Evolutionary conservation across 345 rosid genomes (phyloP), one percentile per base, ranked within the genome.

Genomic region (Rhodamnia argentea): DNA sequence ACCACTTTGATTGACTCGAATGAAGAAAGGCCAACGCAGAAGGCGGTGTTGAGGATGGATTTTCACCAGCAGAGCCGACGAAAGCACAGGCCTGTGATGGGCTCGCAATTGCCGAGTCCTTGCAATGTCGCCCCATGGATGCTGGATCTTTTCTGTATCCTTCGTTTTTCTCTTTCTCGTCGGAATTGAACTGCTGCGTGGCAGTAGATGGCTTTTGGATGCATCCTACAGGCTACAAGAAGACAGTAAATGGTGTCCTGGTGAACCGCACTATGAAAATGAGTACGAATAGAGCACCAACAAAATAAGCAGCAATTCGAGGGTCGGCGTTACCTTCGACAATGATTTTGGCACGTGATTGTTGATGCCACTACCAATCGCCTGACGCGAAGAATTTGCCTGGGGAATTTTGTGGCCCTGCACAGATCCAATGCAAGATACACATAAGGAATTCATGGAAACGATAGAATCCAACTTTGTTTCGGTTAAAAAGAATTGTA

Each of bases 71-170:
- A 83, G 16, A 89, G 85, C 52, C 94, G 94, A 37, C 91, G 95
- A 64, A 92, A 92, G 89, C 94, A 93, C 89, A 88, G 93, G 44
- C 99, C 98, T 10, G 95, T 95, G n/a, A 96, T 91, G 78, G 94
- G 94, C 94, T 84, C 52, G 23, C 55, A 42, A 84, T 89, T 93
- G 95, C 27, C 95, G 94, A 58, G 96, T 94, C 81, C 92, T 95
- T 54, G 92, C 93, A 90, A 94, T 94, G 98, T 92, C 97, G 1
- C 90, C 98, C 98, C 75, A 64, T 95, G 76, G 96, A 92, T 89
- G 93, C 91, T 58, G 95, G 94, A 91, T 92, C 94, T 87, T 85
- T 95, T 24, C 91, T 94, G 47, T 75, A 86, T 56, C 62, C 85
- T 82, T 54, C 86, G 20, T 82, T 52, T 52, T 23, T 16, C 75